phyloP scores from a whole-genome alignment of 2,329 filamentous ascomycete genomes.

The Volutella citrinella region DNA sequence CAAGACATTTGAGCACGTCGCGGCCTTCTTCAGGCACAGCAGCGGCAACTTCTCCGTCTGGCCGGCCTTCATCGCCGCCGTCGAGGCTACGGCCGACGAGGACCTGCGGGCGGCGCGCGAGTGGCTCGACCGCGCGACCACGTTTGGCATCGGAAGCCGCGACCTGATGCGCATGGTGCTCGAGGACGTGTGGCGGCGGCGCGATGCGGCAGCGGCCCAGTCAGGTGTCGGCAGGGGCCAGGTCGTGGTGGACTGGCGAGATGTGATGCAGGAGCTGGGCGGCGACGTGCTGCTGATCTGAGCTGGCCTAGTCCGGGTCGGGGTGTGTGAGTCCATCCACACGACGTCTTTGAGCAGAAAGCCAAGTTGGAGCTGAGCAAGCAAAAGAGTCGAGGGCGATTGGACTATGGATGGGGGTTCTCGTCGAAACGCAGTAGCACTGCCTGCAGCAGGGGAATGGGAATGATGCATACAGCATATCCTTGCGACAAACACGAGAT shows the following conservation, averaged over 20 bases:
- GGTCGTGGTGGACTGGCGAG: slow-evolving; percentile 5
- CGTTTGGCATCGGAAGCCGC: slow-evolving; percentile 5
- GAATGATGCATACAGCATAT: no score
- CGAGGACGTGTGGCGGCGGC: slow-evolving; percentile 1
- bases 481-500: no score
- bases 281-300: slow-evolving; percentile 5
- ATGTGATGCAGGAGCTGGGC: slow-evolving; percentile 6
- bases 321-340: no score
- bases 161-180: slow-evolving; percentile 1
- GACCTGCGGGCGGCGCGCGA: slow-evolving; percentile 1
- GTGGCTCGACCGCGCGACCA: slow-evolving; percentile 1
- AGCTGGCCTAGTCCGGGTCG: no score
- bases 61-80: slow-evolving; percentile 4
- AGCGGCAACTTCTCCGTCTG: slow-evolving; percentile 5
- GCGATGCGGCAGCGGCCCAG: neutral
- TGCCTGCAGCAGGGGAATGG: no score
- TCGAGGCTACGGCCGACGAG: slow-evolving; percentile 1
- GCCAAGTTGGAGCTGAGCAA: no score
- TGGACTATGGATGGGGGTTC: no score
- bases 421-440: no score
- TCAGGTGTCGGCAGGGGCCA: slow-evolving; percentile 1
- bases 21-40: neutral
- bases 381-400: no score
- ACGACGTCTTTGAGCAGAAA: no score
- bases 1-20: slow-evolving; percentile 3